Percentiles rank a stretch among this genome's conserved stretches.
These are phyloP conservation scores for Tricholoma flavovirens DNA, from an alignment of 768 basidiomycete genomes.

Conservation along the genomic window DNA sequence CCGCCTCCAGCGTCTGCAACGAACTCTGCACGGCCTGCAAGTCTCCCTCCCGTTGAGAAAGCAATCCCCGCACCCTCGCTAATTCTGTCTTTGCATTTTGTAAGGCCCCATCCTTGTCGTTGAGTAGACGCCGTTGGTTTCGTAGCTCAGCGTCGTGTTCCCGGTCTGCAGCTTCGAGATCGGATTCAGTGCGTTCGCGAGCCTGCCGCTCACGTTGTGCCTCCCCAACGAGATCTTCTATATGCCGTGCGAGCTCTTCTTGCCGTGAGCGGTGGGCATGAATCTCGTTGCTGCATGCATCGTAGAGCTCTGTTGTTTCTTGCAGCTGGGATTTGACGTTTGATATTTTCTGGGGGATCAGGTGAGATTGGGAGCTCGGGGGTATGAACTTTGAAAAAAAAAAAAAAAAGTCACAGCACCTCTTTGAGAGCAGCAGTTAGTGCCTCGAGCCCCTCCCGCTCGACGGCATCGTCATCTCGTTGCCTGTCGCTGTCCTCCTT, in stretches of 20 bases:
- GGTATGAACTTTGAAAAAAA: too few species aligned
- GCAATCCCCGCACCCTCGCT: slow-evolving; percentile 53
- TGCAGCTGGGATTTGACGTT: slow-evolving; percentile 59
- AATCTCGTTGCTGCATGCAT: slow-evolving; percentile 55
- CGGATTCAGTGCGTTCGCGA: slow-evolving; percentile 48
- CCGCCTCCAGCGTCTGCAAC: slow-evolving; percentile 65
- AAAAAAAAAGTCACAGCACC: slow-evolving; percentile 38
- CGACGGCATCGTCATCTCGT: slow-evolving; percentile 70
- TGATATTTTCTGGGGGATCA: slow-evolving; percentile 55
- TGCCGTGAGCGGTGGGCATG: slow-evolving; percentile 64
- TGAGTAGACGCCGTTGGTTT: slow-evolving; percentile 55
- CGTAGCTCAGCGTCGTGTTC: slow-evolving; percentile 59
- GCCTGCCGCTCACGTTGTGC: slow-evolving; percentile 51
- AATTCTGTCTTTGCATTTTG: slow-evolving; percentile 60
- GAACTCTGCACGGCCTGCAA: slow-evolving; percentile 66
- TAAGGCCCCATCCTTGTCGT: slow-evolving; percentile 65
- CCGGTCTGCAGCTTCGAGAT: slow-evolving; percentile 52
- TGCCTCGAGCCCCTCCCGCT: slow-evolving; percentile 61
- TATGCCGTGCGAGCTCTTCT: slow-evolving; percentile 71
- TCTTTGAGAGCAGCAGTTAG: slow-evolving; percentile 76
- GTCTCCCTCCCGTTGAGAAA: slow-evolving; percentile 72
- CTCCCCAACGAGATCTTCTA: slow-evolving; percentile 66
- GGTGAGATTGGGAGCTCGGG: background rate
- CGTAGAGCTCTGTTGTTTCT: slow-evolving; percentile 60
- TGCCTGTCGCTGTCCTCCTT: slow-evolving; percentile 64